Conservation (phyloP, 331 rosid species). For the Arachis monticola region DNA sequence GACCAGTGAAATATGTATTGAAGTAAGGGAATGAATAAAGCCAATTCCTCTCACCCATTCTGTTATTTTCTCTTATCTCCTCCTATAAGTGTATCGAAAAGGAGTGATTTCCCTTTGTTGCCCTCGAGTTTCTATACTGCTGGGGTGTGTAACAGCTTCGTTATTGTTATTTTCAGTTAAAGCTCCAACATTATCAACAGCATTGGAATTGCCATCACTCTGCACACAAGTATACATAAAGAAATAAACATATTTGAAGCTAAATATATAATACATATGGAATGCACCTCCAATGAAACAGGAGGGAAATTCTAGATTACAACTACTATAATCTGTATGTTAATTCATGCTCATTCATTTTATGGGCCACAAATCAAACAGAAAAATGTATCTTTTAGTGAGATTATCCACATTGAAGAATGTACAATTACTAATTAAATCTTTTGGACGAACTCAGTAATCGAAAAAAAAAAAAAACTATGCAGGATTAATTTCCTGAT, state of each 20-base stretch:
- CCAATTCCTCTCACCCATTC: no score
- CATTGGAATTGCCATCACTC: slow-evolving; percentile 5
- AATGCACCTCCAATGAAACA: no score
- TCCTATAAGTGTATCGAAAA: no score
- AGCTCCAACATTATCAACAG: background rate
- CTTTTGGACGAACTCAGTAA: background rate
- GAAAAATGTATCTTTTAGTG: background rate
- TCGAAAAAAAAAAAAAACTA: background rate
- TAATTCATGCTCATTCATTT: background rate
- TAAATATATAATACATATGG: no score
- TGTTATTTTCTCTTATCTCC: no score
- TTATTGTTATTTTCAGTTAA: background rate
- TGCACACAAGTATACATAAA: slow-evolving; percentile 1
- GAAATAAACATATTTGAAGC: no score
- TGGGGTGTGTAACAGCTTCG: background rate
- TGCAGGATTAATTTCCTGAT: no score
- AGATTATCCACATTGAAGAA: no score
- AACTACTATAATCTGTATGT: background rate
- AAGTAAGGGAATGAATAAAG: no score
- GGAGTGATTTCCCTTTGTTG: no score
- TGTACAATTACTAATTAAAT: background rate
- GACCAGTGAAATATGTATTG: no score
- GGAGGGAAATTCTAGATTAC: background rate
- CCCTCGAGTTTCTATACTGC: no score
- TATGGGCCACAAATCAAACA: background rate